Base-by-base conservation (phyloP, 768 basidiomycete species). In the Trametes elegans region DNA sequence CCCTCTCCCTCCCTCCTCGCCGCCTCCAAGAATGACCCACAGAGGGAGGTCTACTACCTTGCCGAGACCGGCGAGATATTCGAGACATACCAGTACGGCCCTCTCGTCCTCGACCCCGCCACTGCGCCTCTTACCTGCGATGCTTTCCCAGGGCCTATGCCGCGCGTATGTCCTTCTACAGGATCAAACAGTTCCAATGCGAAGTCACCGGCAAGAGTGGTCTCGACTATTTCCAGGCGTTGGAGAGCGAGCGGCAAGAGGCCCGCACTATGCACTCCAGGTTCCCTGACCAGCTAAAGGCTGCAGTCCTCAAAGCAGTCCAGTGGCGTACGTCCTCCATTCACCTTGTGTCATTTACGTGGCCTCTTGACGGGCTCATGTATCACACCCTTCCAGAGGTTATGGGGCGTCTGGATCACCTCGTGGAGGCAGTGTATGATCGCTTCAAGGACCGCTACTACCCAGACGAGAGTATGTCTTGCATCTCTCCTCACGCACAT, bases 401-500 rank as follows among this genome's bases (percentile, higher is more conserved):
- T 62, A 89, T 98, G 73, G 96, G 97, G 42, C 88, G 97, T 55
- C 77, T 98, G 50, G 96, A 99, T 73, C 90, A 90, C 65, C 78
- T 99, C 18, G 93, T 96, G 16, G 97, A 99, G 70, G 87, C 88
- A 45, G 90, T 98, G 34, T 97, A 85, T 65, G 95, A 98, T 60
- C 88, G 97, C 49, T 98, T 93, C 80, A 93, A 94, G 65, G 90
- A 98, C 74, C 83, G 97, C 27, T 99, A 93, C 72, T 98, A 93
- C 71, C 75, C 81, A 38, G 86, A 84, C 62, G 97, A 99, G 73
- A 87, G 93, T 95, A 65, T 57, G 93, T 67, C 49, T 52, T 52
- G 16, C 38, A 50, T 53, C 26, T 43, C 48, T 35, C 42, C 31
- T 55, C 14, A 13, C 35, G 32, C 36, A 24, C 26, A 34, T 42